Evolutionary conservation across 257 asterid species (phyloP).

Genomic region (Penstemon barbatus): DNA sequence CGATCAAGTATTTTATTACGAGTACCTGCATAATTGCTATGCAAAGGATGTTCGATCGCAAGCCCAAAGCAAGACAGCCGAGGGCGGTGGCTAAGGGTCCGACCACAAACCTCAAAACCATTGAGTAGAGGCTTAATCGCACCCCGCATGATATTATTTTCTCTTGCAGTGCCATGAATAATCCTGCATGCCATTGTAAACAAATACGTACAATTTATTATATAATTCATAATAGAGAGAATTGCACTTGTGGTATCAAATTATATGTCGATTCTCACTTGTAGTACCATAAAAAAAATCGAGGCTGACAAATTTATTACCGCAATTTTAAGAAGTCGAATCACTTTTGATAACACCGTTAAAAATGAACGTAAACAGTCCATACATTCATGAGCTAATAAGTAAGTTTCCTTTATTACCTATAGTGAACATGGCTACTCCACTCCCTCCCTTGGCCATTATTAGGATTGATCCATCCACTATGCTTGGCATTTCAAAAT

Average conservation of each 20-base stretch:
- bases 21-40: conserved; percentile 61
- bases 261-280: too few species aligned
- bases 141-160: conserved; percentile 59
- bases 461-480: conserved; percentile 64
- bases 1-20: too few species aligned
- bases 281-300: not conserved
- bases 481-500: conserved; percentile 56
- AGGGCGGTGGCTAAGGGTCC: conserved; percentile 56
- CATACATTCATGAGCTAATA: too few species aligned
- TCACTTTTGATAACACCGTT: too few species aligned
- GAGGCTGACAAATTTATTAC: too few species aligned
- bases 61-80: conserved; percentile 50
- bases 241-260: too few species aligned
- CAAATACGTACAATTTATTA: not conserved
- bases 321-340: too few species aligned
- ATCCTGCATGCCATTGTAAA: conserved; percentile 41
- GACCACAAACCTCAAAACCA: conserved; percentile 55
- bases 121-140: conserved; percentile 39
- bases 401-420: conserved; percentile 43
- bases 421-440: conserved; percentile 74
- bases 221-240: not conserved
- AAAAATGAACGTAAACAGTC: too few species aligned
- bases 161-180: conserved; percentile 78
- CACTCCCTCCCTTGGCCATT: conserved; percentile 76
- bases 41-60: conserved; percentile 46